A percentile compares a stretch with the other conserved stretches of the same genome.
These are phyloP conservation scores for Penicillium lividum DNA, from an alignment of 495 filamentous ascomycete genomes.

Conservation along the genomic window DNA sequence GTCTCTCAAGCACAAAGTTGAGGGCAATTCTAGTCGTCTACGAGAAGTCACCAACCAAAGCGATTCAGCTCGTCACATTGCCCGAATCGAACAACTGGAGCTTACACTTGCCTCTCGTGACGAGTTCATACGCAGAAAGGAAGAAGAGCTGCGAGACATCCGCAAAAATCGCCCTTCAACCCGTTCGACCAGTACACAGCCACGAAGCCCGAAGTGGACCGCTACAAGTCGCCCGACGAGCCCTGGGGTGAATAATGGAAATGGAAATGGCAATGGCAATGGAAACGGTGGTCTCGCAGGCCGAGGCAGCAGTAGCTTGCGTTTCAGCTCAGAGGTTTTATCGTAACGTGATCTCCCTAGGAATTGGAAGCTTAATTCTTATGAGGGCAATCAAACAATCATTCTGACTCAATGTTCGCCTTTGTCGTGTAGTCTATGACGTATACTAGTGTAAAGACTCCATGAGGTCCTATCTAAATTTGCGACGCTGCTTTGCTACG, in stretches of 20 bases:
- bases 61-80: slow-evolving; percentile 36
- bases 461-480: neutral
- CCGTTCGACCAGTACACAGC: slow-evolving; percentile 48
- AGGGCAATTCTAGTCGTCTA: slow-evolving; percentile 51
- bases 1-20: slow-evolving; percentile 50
- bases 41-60: slow-evolving; percentile 51
- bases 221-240: slow-evolving; percentile 46
- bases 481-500: neutral
- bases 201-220: slow-evolving; percentile 46
- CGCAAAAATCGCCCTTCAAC: slow-evolving; percentile 50
- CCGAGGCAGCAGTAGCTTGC: slow-evolving; percentile 42
- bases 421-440: slow-evolving; percentile 10
- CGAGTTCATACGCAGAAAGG: slow-evolving; percentile 56
- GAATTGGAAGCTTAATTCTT: neutral
- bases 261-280: slow-evolving; percentile 33
- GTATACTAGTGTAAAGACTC: slow-evolving; percentile 9
- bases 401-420: neutral
- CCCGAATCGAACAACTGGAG: slow-evolving; percentile 54
- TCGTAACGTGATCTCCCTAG: neutral
- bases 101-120: slow-evolving; percentile 38
- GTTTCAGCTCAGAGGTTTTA: slow-evolving; percentile 45
- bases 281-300: slow-evolving; percentile 31
- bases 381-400: neutral
- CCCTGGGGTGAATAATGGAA: slow-evolving; percentile 39
- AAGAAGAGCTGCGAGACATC: slow-evolving; percentile 61